Evolutionary conservation across 202 grass and related monocot species (phyloP), one percentile per base, ranked within the genome.

Genomic region (Zizania palustris): DNA sequence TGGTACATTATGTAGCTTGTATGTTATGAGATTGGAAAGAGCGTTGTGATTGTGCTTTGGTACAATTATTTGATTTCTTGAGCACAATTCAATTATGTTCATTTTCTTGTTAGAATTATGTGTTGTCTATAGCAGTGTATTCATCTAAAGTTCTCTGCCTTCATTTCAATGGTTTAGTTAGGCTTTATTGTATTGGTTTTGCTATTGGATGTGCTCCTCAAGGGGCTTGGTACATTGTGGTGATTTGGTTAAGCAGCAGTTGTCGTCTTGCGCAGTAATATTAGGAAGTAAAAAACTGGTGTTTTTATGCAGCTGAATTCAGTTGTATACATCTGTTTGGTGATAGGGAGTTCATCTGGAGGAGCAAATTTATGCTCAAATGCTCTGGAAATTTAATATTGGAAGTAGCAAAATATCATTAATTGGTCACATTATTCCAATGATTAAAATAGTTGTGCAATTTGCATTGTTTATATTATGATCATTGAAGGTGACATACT

Each of bases 1-100:
- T 97, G 76, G 86, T 14, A 43, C 28, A 1, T 13, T 6, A 22
- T 54, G 5, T 67, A 54, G 12, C 19, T 56, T 11, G 19, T 9
- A 43, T 67, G 42, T 5, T 39, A 13, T 16, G 9, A 77, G 34
- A 34, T 11, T 11, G 64, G 18, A 41, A 65, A 63, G 6, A 42
- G 41, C 61, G 57, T 11, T 59, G 22, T 18, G 14, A 39, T 50
- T 28, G 12, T 41, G 9, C 67, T 72, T 3, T 80, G 35, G n/a
- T 28, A 12, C 9, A 64, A 2, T 9, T 5, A 10, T 22, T 34
- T 19, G 45, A 53, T 40, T 65, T 14, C 28, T 49, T 36, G 18
- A 22, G 20, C 9, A 13, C 3, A 28, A 1, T 38, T 50, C 4
- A 38, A 18, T 16, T 13, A 19, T 62, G 28, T 9, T 2, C 10